Evolutionary conservation across 352 stramenopile species (phyloP).

Genomic region (Detonula confervacea): DNA sequence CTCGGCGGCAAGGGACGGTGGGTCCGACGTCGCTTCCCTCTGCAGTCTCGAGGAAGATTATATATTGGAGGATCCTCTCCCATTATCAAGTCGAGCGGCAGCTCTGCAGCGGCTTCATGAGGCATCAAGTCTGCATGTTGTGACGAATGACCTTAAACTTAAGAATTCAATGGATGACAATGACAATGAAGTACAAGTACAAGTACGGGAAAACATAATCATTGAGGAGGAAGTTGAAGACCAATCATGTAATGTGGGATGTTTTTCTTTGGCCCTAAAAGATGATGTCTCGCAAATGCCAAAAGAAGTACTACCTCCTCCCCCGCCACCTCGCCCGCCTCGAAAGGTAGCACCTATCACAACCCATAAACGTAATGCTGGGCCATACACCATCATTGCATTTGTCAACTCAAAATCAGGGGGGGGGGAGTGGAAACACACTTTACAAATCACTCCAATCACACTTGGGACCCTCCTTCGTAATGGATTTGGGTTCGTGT

Average conservation of each 20-base stretch:
- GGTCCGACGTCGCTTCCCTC: constrained; percentile 1
- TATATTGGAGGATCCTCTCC: background rate
- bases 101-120: constrained; percentile 11
- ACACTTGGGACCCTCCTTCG: constrained; percentile 33
- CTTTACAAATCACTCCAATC: constrained; percentile 33
- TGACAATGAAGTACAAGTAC: too few species aligned
- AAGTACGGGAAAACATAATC: too few species aligned
- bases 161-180: background rate
- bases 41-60: background rate
- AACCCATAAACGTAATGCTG: constrained; percentile 46
- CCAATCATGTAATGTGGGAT: too few species aligned
- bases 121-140: constrained; percentile 2
- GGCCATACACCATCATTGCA: constrained; percentile 55
- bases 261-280: background rate
- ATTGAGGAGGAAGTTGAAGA: too few species aligned
- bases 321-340: background rate
- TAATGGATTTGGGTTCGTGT: constrained; percentile 64
- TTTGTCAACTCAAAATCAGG: constrained; percentile 65
- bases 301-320: background rate
- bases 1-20: too few species aligned
- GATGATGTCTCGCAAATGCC: background rate
- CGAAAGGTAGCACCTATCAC: constrained; percentile 1
- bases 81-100: too few species aligned
- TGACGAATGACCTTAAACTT: constrained; percentile 30
- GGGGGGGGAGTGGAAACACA: constrained; percentile 49